Conservation (phyloP, 2,329 filamentous ascomycete species). For the Aspergillus luchuensis region DNA sequence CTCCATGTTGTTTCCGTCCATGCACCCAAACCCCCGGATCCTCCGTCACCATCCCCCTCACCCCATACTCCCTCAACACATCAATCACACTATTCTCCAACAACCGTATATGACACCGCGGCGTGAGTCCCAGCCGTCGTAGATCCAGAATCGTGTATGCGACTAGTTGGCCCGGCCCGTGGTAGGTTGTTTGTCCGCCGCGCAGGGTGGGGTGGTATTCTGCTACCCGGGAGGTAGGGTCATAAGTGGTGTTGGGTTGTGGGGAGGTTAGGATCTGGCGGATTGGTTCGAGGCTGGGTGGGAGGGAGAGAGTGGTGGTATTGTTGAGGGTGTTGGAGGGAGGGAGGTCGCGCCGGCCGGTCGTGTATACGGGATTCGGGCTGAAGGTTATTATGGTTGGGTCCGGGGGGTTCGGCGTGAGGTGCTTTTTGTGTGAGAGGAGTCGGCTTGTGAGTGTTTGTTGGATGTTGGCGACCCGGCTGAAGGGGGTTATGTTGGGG, state of each 20-base stretch:
- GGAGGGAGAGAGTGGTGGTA: constrained; percentile 38
- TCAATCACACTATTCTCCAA: constrained; percentile 76
- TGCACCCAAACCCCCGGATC: constrained; percentile 84
- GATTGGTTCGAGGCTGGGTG: constrained; percentile 40
- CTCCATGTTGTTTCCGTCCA: neutral
- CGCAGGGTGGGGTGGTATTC: constrained; percentile 72
- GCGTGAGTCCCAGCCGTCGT: constrained; percentile 65
- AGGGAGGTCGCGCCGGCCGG: constrained; percentile 74
- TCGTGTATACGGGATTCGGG: constrained; percentile 81
- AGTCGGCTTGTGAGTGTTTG: constrained; percentile 57
- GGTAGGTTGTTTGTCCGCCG: constrained; percentile 91
- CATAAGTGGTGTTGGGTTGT: constrained; percentile 29
- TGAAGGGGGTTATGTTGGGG: constrained; percentile 56
- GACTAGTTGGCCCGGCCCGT: constrained; percentile 89
- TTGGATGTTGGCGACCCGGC: constrained; percentile 59
- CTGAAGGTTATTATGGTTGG: constrained; percentile 81
- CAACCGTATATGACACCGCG: constrained; percentile 74
- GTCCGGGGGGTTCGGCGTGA: constrained; percentile 52
- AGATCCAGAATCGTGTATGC: constrained; percentile 92
- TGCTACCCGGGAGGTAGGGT: constrained; percentile 42
- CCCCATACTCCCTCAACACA: constrained; percentile 61
- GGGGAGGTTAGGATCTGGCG: constrained; percentile 33
- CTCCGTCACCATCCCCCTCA: constrained; percentile 65
- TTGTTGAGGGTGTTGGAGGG: constrained; percentile 37
- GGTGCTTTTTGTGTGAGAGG: constrained; percentile 61